Base-by-base conservation (phyloP, 2,329 filamentous ascomycete genomes). In the Alternaria metachromatica region DNA sequence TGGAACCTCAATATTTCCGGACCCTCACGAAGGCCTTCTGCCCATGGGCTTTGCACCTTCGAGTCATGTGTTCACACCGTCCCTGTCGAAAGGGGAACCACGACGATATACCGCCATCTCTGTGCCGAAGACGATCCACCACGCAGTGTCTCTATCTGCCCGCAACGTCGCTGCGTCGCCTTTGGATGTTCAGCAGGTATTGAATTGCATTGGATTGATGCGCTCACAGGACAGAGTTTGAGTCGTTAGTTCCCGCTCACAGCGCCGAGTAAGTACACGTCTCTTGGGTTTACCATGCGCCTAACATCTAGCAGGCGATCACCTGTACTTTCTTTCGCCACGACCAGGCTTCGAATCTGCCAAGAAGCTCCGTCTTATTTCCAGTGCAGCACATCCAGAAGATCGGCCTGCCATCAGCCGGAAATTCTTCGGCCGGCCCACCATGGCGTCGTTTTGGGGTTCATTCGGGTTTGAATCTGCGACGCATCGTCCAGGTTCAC, bases 161-260 rank as follows among this genome's bases (percentile, higher is more conserved):
- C 89, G n/a, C 86, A 89, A 61, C 84, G 87, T 49, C 84, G 85
- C 55, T 90, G 88, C 68, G 86, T 90, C 33, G 89, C 88, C 9
- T 91, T 90, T 79, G 89, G 89, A 13, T 90, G 87, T 66, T 84
- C 85, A 12, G 82, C 84, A 8, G 87, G 88, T 1, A 87, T 91
- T 56, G 89, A 91, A 71, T 79, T 91, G 43, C 88, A 90, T 72
- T 91, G 87, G 84, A 76, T 86, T 12, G 83, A 86, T 63, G 81
- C 83, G 28, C 70, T 81, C 43, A 85, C 81, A 4, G 80, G 81
- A 74, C 82, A 85, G 63, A 83, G 86, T 63, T 71, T 87, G 43
- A 85, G 82, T 66, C 80, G 86, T 55, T 87, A 83, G 85, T 88
- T 88, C 67, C 85, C 86, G 1, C 80, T 88, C 10, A 83, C 83